Evolutionary conservation across 192 early-diverging fungal genomes (phyloP), one percentile per base, ranked within the genome.

Genomic region (Entophlyctis luteolus): DNA sequence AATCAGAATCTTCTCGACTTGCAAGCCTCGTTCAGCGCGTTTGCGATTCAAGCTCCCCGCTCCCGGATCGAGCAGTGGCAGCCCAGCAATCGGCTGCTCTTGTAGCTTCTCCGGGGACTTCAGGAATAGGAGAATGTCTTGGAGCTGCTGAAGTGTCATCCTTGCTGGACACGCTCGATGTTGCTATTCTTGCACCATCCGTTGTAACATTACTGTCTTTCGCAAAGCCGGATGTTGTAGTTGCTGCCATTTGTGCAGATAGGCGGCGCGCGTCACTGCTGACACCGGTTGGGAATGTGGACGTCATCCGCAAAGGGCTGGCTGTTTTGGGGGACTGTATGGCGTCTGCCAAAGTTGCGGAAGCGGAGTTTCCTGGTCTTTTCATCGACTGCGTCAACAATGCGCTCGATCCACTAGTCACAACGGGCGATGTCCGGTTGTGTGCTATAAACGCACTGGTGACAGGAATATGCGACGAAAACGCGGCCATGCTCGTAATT

Each of bases 361-460:
- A 8, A 4, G 18, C 31, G 10, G 36, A 37, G 6, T 47, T 18
- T 18, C 12, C 18, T 34, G 6, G 4, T n/a, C 4, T 63, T 14
- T 47, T 20, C 8, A 2, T 52, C 18, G 28, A 55, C 58, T 35
- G 62, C 22, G 31, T 72, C 29, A 56, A 67, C 36, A 28, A 31
- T 31, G 14, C 56, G 27, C 33, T 35, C 14, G 25, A 52, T 20
- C 37, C 35, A 18, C 62, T 70, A 6, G 31, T 37, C 0, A n/a
- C 55, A 23, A 20, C 25, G 4, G 23, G 42, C 32, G 28, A 12
- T 3, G 32, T 73, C 10, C 76, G 76, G 14, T 35, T 63, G 18
- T 37, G 68, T 20, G 42, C 62, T 3, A 38, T 77, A 32, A 58
- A 65, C 23, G 36, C 60, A 6, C 47, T 63, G 10, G 50, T 63